Base-by-base conservation (phyloP, 306 rosid species). In the Morella rubra region DNA sequence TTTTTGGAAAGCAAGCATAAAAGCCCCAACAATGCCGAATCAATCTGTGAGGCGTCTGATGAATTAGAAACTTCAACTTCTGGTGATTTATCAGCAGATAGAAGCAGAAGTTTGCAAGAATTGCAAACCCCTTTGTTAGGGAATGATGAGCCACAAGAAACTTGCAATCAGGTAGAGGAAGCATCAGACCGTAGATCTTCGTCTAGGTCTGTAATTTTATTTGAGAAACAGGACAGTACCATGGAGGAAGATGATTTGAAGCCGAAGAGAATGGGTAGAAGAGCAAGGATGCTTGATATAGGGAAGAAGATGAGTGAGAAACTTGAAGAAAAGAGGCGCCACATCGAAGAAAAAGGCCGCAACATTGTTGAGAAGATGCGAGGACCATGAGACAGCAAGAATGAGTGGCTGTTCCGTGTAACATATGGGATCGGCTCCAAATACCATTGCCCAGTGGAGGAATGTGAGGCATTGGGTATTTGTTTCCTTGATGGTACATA, bases 351-450 rank as follows among this genome's bases (percentile, higher is more conserved):
- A 79, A 93, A 81, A 86, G 81, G 97, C 76, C 79, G 94, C 65
- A 65, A 69, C 82, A 89, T 94, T 51, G 97, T 90, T 58, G 98
- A 90, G 82, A 95, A 90, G 80, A 95, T 95, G 97, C 83, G 90
- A 82, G 97, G 88, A 61, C 81, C 96, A 6, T 90, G 87, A 88
- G 72, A 85, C 24, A 40, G 37, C 60, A 3, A 37, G 73, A 69
- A 69, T 8, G 47, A 60, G 60, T 65, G 46, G 72, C 74, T 15
- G 47, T 18, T 40, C 24, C 32, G 15, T 13, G 46, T 16, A 65
- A 41, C 45, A 41, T 16, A 46, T 11, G 37, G 53, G 45, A 54
- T 79, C 69, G 49, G 32, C 73, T 59, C 71, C 73, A 77, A 42
- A 58, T 52, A 37, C 49, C 81, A 67, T 76, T 85, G 74, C 53